Percentiles rank a stretch among this genome's conserved stretches.
Evolutionary conservation across 108 stramenopile species (phyloP).

Genomic region (Cyclostephanos tholiformis): DNA sequence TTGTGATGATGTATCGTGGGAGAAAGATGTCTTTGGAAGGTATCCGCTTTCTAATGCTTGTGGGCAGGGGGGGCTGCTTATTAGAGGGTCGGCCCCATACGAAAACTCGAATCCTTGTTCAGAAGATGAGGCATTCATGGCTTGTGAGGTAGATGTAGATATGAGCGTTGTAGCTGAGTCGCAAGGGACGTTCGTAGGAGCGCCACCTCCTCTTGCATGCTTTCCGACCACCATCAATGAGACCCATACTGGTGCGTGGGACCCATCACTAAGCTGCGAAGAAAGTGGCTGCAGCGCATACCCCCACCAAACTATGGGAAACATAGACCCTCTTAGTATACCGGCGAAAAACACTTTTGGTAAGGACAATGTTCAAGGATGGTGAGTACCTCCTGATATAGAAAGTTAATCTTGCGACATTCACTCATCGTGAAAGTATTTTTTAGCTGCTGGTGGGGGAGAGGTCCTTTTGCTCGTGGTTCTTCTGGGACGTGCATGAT

Average conservation of each 20-base stretch:
- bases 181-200: slow-evolving; percentile 21
- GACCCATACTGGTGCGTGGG: slow-evolving; percentile 38
- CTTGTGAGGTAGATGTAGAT: slow-evolving; percentile 34
- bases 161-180: slow-evolving; percentile 34
- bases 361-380: slow-evolving; percentile 44
- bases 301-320: slow-evolving; percentile 34
- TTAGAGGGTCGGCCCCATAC: slow-evolving; percentile 14
- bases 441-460: too few species aligned
- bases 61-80: slow-evolving; percentile 35
- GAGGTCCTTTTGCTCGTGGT: slow-evolving; percentile 42
- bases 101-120: slow-evolving; percentile 34
- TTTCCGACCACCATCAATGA: slow-evolving; percentile 23
- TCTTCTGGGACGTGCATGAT: slow-evolving; percentile 42
- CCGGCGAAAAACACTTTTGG: slow-evolving; percentile 41
- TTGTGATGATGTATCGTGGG: slow-evolving; percentile 50
- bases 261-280: slow-evolving; percentile 32
- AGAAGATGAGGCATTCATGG: slow-evolving; percentile 41
- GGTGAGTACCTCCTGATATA: too few species aligned
- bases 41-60: slow-evolving; percentile 49
- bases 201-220: slow-evolving; percentile 47
- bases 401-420: too few species aligned
- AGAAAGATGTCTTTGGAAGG: slow-evolving; percentile 43
- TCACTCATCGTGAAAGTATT: too few species aligned
- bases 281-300: slow-evolving; percentile 37
- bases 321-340: slow-evolving; percentile 32